phyloP scores from a whole-genome alignment of 2,329 filamentous ascomycete genomes.

The Paracoccidioides lutzii region DNA sequence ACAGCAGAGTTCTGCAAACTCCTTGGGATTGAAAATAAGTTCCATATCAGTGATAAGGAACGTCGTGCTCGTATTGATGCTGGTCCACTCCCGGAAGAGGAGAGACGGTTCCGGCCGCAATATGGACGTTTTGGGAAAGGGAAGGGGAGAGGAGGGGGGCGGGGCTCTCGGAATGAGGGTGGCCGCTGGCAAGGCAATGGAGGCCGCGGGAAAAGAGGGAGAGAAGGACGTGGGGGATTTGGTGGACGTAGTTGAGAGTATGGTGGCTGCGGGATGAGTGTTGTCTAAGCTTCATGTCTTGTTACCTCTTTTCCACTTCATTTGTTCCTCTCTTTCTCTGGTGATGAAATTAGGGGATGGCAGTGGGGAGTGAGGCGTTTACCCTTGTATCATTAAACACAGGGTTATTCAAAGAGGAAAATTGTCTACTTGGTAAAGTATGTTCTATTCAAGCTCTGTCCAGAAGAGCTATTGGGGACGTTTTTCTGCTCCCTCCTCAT shows the following conservation, averaged over 20 bases:
- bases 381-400: too few relatives aligned
- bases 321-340: too few relatives aligned
- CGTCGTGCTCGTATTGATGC: constrained; percentile 44
- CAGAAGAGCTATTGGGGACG: too few relatives aligned
- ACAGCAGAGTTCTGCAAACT: constrained; percentile 70
- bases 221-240: background rate
- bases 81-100: constrained; percentile 40
- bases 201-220: constrained; percentile 1
- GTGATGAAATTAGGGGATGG: too few relatives aligned
- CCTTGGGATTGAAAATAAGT: constrained; percentile 63
- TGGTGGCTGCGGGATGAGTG: background rate
- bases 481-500: too few relatives aligned
- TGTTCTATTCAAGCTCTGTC: too few relatives aligned
- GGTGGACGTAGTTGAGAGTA: background rate
- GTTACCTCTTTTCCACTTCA: background rate
- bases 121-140: constrained; percentile 6
- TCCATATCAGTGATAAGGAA: constrained; percentile 60
- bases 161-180: constrained; percentile 7
- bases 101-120: constrained; percentile 14
- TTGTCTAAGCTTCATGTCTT: background rate
- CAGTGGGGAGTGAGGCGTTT: too few relatives aligned
- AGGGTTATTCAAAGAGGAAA: too few relatives aligned
- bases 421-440: too few relatives aligned
- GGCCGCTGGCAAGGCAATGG: constrained; percentile 6
- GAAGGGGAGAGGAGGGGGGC: constrained; percentile 13